Evolutionary conservation across 139 green algal species (phyloP).

Genomic region (Auxenochlorella protothecoides): DNA sequence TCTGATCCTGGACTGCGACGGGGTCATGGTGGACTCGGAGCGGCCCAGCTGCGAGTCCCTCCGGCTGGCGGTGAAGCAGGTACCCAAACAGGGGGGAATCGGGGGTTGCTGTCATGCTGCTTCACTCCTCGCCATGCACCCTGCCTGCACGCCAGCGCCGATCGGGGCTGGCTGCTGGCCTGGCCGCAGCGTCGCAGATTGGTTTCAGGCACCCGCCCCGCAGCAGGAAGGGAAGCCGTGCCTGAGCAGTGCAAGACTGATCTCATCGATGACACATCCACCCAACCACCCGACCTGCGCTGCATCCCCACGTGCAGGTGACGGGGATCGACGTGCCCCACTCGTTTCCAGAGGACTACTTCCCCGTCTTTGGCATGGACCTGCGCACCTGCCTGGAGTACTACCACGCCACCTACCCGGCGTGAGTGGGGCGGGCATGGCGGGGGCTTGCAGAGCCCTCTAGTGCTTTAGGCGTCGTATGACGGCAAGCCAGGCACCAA

Average conservation of each 20-base stretch:
- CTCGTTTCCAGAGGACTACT: slow-evolving; percentile 52
- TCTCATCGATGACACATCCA: no score
- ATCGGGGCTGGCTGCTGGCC: no score
- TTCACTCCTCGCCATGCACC: no score
- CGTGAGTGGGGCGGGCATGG: not conserved
- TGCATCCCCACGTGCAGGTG: slow-evolving; percentile 21
- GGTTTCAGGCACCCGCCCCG: no score
- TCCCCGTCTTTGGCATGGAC: slow-evolving; percentile 71
- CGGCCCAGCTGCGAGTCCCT: slow-evolving; percentile 56
- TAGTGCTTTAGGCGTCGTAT: not conserved
- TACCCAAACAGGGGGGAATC: not conserved
- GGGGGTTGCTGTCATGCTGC: no score
- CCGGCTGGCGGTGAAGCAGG: slow-evolving; percentile 42
- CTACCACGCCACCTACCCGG: slow-evolving; percentile 19
- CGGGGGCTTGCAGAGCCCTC: slow-evolving; percentile 8
- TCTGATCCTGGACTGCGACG: slow-evolving; percentile 72
- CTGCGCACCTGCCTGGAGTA: slow-evolving; percentile 49
- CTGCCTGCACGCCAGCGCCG: no score
- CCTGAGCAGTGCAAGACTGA: no score
- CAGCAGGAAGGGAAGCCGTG: no score
- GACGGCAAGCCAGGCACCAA: no score
- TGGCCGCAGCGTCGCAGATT: no score
- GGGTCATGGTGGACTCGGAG: slow-evolving; percentile 68
- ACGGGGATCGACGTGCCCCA: slow-evolving; percentile 66
- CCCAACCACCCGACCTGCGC: no score